phyloP scores from a whole-genome alignment of 305 asterid species.

The Plantago lanceolata region DNA sequence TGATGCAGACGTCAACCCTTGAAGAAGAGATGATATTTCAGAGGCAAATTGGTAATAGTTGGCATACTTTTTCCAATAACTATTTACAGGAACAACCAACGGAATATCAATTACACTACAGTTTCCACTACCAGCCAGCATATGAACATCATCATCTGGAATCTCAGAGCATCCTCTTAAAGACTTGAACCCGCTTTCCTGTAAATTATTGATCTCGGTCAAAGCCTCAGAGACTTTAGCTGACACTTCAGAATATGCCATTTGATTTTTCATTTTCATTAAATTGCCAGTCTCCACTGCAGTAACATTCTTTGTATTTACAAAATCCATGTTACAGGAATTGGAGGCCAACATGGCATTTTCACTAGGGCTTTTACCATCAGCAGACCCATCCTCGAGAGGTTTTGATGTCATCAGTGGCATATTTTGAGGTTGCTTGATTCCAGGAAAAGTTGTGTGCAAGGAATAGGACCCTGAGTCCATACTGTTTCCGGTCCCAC shows the following conservation, averaged over 20 bases:
- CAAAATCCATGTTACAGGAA: constrained; percentile 38
- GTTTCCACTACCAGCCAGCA: constrained; percentile 1
- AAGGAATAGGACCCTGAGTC: constrained; percentile 32
- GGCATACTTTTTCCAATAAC: constrained; percentile 35
- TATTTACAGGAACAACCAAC: too few species aligned
- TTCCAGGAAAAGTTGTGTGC: constrained; percentile 35
- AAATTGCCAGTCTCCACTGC: constrained; percentile 35
- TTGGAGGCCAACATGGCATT: constrained; percentile 27
- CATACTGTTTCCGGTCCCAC: constrained; percentile 39
- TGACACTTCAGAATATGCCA: constrained; percentile 65
- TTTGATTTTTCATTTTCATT: constrained; percentile 40
- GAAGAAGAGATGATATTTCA: constrained; percentile 48
- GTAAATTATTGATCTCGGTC: constrained; percentile 28
- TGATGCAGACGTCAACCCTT: constrained; percentile 47
- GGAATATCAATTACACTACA: constrained; percentile 14
- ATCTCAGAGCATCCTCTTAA: constrained; percentile 31
- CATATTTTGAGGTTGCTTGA: constrained; percentile 24
- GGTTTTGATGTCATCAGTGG: neutral
- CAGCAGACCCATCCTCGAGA: neutral
- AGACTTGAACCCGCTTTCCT: constrained; percentile 29
- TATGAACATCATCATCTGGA: constrained; percentile 35
- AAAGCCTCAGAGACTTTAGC: constrained; percentile 54
- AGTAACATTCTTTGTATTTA: constrained; percentile 28
- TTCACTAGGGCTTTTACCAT: constrained; percentile 27
- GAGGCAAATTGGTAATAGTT: constrained; percentile 70